A percentile compares a stretch with the other conserved stretches of the same genome.
phyloP scores from a whole-genome alignment of 2,329 filamentous ascomycete genomes.

The Alternaria triticimaculans region DNA sequence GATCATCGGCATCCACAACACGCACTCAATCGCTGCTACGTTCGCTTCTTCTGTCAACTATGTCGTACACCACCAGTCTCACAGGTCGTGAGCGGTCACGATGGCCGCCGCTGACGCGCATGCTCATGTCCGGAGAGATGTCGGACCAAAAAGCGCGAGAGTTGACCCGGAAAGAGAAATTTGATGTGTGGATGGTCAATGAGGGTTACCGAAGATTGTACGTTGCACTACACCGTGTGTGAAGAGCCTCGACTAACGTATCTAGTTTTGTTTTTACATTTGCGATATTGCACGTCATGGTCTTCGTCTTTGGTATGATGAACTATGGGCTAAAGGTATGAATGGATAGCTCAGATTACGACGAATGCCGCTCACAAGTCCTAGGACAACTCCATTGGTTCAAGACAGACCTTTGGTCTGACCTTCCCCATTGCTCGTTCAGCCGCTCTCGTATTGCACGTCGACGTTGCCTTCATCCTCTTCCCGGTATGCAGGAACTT shows the following conservation, averaged over 20 bases:
- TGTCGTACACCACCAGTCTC: slow-evolving; percentile 45
- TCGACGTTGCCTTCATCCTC: slow-evolving; percentile 80
- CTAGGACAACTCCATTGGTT: slow-evolving; percentile 67
- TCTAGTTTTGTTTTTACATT: slow-evolving; percentile 77
- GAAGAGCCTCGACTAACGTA: slow-evolving; percentile 33
- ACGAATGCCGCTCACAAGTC: slow-evolving; percentile 12
- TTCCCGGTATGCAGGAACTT: slow-evolving; percentile 85
- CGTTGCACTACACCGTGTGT: slow-evolving; percentile 43
- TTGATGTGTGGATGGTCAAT: slow-evolving; percentile 89
- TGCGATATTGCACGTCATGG: slow-evolving; percentile 73
- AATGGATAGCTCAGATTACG: neutral
- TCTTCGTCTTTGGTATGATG: slow-evolving; percentile 81
- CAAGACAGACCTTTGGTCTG: slow-evolving; percentile 73
- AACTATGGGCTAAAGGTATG: slow-evolving; percentile 74
- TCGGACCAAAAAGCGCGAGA: slow-evolving; percentile 74
- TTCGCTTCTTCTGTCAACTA: slow-evolving; percentile 24
- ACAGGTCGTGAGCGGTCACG: slow-evolving; percentile 69
- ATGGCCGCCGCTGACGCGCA: slow-evolving; percentile 82
- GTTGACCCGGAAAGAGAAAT: slow-evolving; percentile 72
- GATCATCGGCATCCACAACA: slow-evolving; percentile 35
- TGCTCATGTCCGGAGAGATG: slow-evolving; percentile 84
- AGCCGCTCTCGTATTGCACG: slow-evolving; percentile 77
- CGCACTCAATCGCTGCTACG: slow-evolving; percentile 20
- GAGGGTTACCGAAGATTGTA: slow-evolving; percentile 83
- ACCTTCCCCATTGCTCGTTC: slow-evolving; percentile 80